Evolutionary conservation across 139 green algal genomes (phyloP).

Genomic region (Micractinium sp.): DNA sequence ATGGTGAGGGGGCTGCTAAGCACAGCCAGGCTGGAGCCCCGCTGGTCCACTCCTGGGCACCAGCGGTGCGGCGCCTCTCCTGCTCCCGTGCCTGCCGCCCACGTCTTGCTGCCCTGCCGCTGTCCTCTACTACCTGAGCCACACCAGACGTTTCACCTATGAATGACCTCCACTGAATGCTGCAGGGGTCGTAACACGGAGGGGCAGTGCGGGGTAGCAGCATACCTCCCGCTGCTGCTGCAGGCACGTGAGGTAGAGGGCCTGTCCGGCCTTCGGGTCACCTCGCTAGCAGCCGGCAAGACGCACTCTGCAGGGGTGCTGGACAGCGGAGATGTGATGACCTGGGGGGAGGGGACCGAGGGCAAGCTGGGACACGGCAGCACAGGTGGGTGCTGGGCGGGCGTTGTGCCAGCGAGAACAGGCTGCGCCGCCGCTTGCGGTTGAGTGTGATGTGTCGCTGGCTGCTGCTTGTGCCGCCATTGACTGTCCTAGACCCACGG

Average conservation of each 20-base stretch:
- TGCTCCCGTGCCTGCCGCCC: background rate
- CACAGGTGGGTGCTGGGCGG: constrained; percentile 10
- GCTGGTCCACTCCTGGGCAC: background rate
- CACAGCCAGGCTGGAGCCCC: background rate
- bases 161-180: background rate
- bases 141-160: background rate
- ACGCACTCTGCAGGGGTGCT: constrained; percentile 53
- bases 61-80: background rate
- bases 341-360: constrained; percentile 64
- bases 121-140: background rate
- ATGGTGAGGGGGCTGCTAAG: background rate
- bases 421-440: background rate
- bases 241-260: constrained; percentile 51
- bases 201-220: constrained; percentile 59
- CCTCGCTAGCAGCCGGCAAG: constrained; percentile 48
- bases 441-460: background rate
- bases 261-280: constrained; percentile 38
- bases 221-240: constrained; percentile 47
- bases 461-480: background rate
- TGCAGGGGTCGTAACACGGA: constrained; percentile 70
- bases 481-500: background rate
- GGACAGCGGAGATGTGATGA: constrained; percentile 51
- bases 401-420: background rate
- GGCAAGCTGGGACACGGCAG: constrained; percentile 75
- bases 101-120: background rate